Evolutionary conservation across 106 monocot species (phyloP).

Genomic region (Hemerocallis citrina): DNA sequence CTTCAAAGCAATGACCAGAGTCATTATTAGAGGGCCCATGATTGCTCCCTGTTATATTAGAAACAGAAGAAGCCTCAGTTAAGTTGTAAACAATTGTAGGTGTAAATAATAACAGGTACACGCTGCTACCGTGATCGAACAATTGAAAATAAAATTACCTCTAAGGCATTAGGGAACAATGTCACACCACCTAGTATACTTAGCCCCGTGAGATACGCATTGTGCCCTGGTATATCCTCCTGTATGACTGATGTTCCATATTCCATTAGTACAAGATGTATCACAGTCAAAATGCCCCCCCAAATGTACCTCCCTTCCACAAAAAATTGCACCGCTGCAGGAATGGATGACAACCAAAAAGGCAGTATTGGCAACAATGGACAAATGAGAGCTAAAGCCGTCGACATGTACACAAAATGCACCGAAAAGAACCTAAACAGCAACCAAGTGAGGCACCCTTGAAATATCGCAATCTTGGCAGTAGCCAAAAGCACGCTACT

Average conservation of each 20-base stretch:
- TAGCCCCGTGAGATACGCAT: constrained; percentile 54
- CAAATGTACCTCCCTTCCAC: constrained; percentile 48
- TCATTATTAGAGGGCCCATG: constrained; percentile 89
- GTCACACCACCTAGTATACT: constrained; percentile 69
- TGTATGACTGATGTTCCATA: constrained; percentile 52
- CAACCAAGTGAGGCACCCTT: constrained; percentile 54
- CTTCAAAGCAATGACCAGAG: constrained; percentile 73
- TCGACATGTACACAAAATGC: constrained; percentile 63
- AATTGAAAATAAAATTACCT: constrained; percentile 27
- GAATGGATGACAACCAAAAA: constrained; percentile 40
- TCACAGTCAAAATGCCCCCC: constrained; percentile 18
- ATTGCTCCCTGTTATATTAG: constrained; percentile 67
- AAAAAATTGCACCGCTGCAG: constrained; percentile 39
- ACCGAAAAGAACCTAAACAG: constrained; percentile 49
- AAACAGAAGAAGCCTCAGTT: not conserved
- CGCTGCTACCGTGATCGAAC: not conserved
- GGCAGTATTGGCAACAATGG: constrained; percentile 51
- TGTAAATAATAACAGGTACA: not conserved
- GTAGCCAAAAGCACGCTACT: constrained; percentile 57
- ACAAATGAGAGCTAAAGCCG: constrained; percentile 38
- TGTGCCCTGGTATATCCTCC: constrained; percentile 62
- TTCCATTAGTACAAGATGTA: constrained; percentile 56
- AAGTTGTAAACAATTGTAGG: not conserved
- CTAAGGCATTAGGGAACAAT: constrained; percentile 56
- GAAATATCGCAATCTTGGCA: constrained; percentile 56